Conservation (phyloP, 2,329 filamentous ascomycete species). For the Botrytis hyacinthi region DNA sequence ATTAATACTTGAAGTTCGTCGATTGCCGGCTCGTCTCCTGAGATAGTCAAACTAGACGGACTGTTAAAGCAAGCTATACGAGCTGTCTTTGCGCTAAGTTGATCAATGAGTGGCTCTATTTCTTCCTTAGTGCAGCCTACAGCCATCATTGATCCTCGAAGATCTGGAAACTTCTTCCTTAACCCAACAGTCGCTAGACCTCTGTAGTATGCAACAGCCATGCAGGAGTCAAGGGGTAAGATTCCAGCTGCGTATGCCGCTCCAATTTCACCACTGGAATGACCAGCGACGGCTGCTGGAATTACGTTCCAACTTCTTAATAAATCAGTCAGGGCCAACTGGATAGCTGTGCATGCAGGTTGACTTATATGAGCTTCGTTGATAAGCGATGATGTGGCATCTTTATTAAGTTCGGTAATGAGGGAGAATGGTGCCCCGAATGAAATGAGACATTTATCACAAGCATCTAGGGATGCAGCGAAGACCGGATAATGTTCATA, state of each 20-base stretch:
- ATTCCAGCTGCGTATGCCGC: conserved; percentile 35
- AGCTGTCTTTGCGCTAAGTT: conserved; percentile 14
- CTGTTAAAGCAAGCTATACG: conserved; percentile 38
- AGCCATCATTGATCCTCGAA: conserved; percentile 49
- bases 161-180: conserved; percentile 39
- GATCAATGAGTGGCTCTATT: conserved; percentile 27
- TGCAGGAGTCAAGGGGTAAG: conserved; percentile 29
- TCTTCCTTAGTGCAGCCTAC: conserved; percentile 39
- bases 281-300: conserved; percentile 33
- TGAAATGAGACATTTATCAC: conserved; percentile 35
- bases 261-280: conserved; percentile 38
- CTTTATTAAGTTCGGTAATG: conserved; percentile 38
- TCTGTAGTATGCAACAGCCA: conserved; percentile 35
- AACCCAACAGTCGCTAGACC: conserved; percentile 31
- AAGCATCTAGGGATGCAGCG: conserved; percentile 37
- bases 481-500: conserved; percentile 38
- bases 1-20: conserved; percentile 28
- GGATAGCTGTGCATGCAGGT: conserved; percentile 47
- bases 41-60: conserved; percentile 30
- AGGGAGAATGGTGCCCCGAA: conserved; percentile 32
- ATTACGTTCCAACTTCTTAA: conserved; percentile 41
- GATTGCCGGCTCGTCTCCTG: conserved; percentile 27
- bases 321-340: conserved; percentile 46
- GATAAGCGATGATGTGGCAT: conserved; percentile 39
- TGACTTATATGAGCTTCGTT: conserved; percentile 43